Base-by-base conservation (phyloP, 108 stramenopile genomes). In the Fragilariopsis cylindrus region DNA sequence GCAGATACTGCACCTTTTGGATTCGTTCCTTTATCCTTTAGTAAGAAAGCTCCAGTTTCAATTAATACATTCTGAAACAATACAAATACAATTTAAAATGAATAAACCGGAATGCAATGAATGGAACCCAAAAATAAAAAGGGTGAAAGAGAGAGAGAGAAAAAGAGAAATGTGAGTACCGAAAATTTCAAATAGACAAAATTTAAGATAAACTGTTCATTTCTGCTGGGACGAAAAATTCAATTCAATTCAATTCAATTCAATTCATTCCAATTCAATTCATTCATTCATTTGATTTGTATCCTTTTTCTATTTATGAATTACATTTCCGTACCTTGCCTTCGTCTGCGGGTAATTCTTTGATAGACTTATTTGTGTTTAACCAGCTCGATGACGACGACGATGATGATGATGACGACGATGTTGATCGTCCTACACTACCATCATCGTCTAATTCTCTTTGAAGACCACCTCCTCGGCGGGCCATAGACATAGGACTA, bases 1-100 rank as follows among this genome's bases (percentile, higher is more conserved):
- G 90, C 79, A n/a, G 81, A 63, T 3, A 91, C 92, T 9, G 92
- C 92, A 44, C 92, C 92, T 2, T 82, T 88, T 9, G 92, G 92
- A 66, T 94, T 94, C 53, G 85, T 90, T 39, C 69, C 71, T 19
- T 60, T 65, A 57, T 94, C 73, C 54, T 80, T 79, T 47, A 91
- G 57, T 11, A 79, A 50, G 30, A 80, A 75, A 6, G 85, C 87
- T 49, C 75, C 57, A 44, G 86, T 88, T 64, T 94, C 87, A 64
- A 88, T 62, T 45, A 71, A 53, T 69, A 13, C 50, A 52, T 52
- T 13, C 50, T 13, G 50, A 52, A 52, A 52, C 12, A 52, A 52
- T 52, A 52, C 9, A 60, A 12, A 60, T 16, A 60, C 58, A 60
- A 30, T 16, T 18, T 2, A 0, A 30, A 30, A 0, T 30, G 30